Evolutionary conservation across 108 stramenopile genomes (phyloP).

Genomic region (Conticribra guillardii): DNA sequence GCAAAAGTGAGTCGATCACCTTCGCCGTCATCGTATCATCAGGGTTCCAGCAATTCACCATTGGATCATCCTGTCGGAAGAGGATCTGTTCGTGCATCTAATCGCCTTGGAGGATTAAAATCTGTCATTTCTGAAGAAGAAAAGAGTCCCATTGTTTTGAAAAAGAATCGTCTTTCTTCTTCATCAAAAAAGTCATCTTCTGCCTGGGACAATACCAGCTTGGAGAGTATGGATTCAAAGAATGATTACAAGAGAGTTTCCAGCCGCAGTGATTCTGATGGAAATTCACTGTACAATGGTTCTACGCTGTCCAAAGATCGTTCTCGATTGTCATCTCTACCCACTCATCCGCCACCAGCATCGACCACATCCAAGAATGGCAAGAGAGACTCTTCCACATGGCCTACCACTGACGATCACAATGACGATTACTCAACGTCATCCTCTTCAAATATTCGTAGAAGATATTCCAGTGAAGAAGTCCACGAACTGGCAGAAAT

Average conservation of each 20-base stretch:
- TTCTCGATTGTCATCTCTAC: not conserved
- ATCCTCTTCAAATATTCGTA: no score
- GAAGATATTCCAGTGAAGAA: slow-evolving; percentile 3
- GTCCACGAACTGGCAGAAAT: slow-evolving; percentile 20
- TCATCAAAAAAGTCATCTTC: not conserved
- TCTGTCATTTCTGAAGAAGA: slow-evolving; percentile 31
- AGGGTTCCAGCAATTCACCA: not conserved
- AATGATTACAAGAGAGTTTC: no score
- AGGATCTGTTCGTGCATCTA: slow-evolving; percentile 13
- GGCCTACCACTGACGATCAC: no score
- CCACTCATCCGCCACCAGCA: not conserved
- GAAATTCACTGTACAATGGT: no score
- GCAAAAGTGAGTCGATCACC: slow-evolving; percentile 45
- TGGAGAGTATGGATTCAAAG: slow-evolving; percentile 4
- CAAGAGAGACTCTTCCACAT: no score
- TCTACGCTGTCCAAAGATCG: not conserved
- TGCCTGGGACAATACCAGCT: slow-evolving; percentile 13
- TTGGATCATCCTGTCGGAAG: slow-evolving; percentile 23
- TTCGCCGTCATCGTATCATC: slow-evolving; percentile 12
- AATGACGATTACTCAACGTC: no score
- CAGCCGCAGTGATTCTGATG: no score
- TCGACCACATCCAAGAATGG: no score
- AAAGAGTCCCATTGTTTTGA: slow-evolving; percentile 5
- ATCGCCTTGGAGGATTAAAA: slow-evolving; percentile 13
- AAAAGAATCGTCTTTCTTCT: slow-evolving; percentile 2